Evolutionary conservation across 2,329 filamentous ascomycete genomes (phyloP), one percentile per base, ranked within the genome.

Genomic region (Fusarium continuum): DNA sequence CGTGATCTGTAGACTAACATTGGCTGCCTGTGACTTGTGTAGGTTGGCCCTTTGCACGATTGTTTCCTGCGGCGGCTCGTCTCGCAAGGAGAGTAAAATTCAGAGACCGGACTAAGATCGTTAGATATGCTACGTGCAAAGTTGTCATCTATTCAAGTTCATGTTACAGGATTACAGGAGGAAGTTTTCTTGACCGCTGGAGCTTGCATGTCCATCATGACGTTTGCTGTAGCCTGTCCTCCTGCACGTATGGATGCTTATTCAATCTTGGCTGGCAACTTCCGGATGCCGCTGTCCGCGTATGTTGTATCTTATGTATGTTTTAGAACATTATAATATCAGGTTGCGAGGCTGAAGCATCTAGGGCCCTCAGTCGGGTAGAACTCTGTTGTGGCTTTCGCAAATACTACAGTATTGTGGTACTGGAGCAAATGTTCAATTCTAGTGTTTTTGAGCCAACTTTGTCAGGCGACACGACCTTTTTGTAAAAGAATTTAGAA

Each of bases 21-120:
- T 53, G 14, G n/a, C 16, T 25, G 23, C 22, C 20, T 20, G 10
- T 39, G 45, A 13, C 20, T 13, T 14, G 26, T 36, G 9, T 11
- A 14, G 11, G 29, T 34, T 56, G 45, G 38, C 31, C 26, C 25
- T 43, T 36, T 4, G n/a, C n/a, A 26, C 19, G 32, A 34, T 51
- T 32, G 38, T 48, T 32, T 26, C 32, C 49, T 28, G 46, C 44
- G 50, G 44, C 54, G 55, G 57, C 50, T 52, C 52, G 48, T 51
- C 38, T 43, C 47, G 51, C 29, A 22, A 11, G 31, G 17, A 25
- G 35, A 32, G 28, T 13, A 20, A 32, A n/a, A 28, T 17, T 31
- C 6, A 13, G 13, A 26, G 22, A 17, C 36, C 36, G 22, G 22
- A 16, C 22, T 13, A n/a, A 8, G 16, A 22, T 36, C 11, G 8